phyloP scores from a whole-genome alignment of 2,329 filamentous ascomycete species.

The Paracorniculantispora psalliotae region DNA sequence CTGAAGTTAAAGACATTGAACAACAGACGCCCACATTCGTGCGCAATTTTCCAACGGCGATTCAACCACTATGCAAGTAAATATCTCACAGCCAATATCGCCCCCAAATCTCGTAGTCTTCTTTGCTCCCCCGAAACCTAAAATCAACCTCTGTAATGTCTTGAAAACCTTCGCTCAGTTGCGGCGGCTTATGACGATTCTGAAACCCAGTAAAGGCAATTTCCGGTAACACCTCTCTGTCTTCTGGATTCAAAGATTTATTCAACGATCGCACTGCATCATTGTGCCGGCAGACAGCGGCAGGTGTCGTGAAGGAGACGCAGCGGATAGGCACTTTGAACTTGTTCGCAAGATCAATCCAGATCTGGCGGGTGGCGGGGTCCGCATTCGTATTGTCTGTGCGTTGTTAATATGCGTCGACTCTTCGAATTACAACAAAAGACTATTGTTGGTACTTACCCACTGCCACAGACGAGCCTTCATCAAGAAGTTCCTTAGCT shows the following conservation, averaged over 20 bases:
- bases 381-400: constrained; percentile 95
- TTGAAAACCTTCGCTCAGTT: constrained; percentile 71
- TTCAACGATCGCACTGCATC: constrained; percentile 74
- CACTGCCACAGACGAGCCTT: constrained; percentile 66
- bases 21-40: no score
- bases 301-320: constrained; percentile 72
- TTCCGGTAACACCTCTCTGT: constrained; percentile 65
- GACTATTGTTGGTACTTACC: constrained; percentile 49
- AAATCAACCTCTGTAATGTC: constrained; percentile 76
- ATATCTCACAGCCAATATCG: constrained; percentile 65
- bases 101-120: constrained; percentile 67
- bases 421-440: background rate
- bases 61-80: no score
- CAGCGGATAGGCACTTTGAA: constrained; percentile 73
- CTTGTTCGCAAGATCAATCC: constrained; percentile 70
- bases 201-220: constrained; percentile 76
- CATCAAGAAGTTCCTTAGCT: constrained; percentile 59
- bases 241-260: constrained; percentile 74
- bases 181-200: constrained; percentile 68
- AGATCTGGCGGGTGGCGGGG: constrained; percentile 67
- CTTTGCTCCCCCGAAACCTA: constrained; percentile 62
- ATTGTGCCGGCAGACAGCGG: constrained; percentile 76
- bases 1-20: no score
- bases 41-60: no score
- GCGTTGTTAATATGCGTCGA: constrained; percentile 12